A percentile compares a stretch with the other conserved stretches of the same genome.
Conservation (phyloP, 345 rosid genomes). For the Gynandropsis gynandra region DNA sequence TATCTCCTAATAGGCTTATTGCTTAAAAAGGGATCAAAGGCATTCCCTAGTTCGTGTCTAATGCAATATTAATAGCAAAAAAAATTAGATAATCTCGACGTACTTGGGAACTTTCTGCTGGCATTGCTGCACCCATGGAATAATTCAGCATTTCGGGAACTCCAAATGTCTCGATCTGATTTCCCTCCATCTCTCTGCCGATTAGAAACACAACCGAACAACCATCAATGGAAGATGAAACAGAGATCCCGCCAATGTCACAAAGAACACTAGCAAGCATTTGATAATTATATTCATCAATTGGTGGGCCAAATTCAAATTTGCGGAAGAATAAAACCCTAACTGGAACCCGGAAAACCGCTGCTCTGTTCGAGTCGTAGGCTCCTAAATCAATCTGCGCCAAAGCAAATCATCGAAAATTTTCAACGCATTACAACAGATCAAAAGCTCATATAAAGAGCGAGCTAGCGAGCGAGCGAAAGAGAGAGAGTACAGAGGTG, state of each 20-base stretch:
- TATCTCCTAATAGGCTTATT: no score
- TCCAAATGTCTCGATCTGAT: constrained; percentile 72
- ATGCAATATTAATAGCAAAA: not conserved
- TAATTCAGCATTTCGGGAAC: constrained; percentile 48
- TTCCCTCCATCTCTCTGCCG: constrained; percentile 55
- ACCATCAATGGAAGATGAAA: not conserved
- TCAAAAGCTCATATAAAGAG: not conserved
- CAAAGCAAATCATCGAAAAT: not conserved
- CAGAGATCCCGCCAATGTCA: constrained; percentile 3
- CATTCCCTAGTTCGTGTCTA: no score
- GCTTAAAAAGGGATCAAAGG: no score
- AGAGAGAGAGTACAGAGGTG: constrained; percentile 26
- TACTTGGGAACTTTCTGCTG: constrained; percentile 51
- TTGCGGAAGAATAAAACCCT: constrained; percentile 25
- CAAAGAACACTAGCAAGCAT: constrained; percentile 6
- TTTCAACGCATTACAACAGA: not conserved
- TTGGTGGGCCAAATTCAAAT: not conserved
- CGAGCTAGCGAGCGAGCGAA: constrained; percentile 6
- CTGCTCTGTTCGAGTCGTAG: constrained; percentile 25
- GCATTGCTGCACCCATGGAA: constrained; percentile 72
- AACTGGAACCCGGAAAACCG: constrained; percentile 62
- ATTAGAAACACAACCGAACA: constrained; percentile 1
- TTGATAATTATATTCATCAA: no score
- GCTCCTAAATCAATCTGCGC: constrained; percentile 23
- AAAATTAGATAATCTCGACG: constrained; percentile 3